phyloP scores from a whole-genome alignment of 148 eudicot species.

The Rhododendron griersonianum region DNA sequence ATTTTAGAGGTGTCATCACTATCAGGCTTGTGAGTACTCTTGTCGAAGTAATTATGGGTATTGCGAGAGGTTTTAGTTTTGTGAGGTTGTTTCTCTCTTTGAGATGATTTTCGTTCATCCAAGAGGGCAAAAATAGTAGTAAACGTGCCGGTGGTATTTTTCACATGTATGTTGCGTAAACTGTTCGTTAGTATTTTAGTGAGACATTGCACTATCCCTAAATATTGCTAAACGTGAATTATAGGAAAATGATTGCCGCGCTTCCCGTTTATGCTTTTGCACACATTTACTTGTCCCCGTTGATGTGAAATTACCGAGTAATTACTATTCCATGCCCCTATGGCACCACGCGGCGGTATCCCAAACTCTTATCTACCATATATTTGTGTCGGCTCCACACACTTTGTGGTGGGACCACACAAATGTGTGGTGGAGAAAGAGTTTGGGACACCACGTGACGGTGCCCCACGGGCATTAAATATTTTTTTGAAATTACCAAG shows the following conservation, averaged over 20 bases:
- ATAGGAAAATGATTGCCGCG: background rate
- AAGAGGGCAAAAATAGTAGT: constrained; percentile 19
- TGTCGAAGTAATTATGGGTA: background rate
- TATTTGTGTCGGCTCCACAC: too few species aligned
- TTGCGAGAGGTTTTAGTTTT: constrained; percentile 2
- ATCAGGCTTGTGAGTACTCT: too few species aligned
- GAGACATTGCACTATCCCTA: background rate
- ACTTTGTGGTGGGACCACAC: too few species aligned
- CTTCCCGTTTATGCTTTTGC: background rate
- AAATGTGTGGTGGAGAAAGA: too few species aligned
- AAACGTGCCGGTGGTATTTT: background rate
- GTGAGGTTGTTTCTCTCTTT: constrained; percentile 24
- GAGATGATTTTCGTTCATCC: constrained; percentile 42
- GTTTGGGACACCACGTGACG: too few species aligned
- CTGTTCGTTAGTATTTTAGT: background rate
- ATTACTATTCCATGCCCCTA: too few species aligned
- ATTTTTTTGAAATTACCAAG: too few species aligned
- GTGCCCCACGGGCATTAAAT: too few species aligned
- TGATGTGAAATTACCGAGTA: background rate
- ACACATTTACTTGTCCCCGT: background rate
- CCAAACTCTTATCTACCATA: too few species aligned
- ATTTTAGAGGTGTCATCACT: background rate
- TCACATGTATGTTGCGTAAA: background rate
- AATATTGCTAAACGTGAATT: background rate
- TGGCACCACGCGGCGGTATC: too few species aligned